Evolutionary conservation across 805 yeast genomes (phyloP).

Genomic region (Suhomyces sp.): DNA sequence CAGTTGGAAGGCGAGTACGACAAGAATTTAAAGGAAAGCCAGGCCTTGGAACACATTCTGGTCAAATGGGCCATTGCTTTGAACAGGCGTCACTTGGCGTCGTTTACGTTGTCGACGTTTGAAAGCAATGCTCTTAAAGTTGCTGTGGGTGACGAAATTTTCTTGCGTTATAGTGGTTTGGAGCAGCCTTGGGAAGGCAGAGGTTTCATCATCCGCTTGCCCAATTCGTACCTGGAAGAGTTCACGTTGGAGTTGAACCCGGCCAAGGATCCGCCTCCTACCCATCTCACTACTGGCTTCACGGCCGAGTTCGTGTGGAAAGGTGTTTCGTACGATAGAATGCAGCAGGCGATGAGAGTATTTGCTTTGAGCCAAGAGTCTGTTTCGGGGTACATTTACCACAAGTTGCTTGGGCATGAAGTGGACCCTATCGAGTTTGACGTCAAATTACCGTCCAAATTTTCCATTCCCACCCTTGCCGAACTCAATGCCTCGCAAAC

Average conservation of each 20-base stretch:
- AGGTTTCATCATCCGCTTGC: slow-evolving; percentile 72
- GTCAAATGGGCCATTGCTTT: slow-evolving; percentile 73
- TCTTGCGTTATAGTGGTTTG: slow-evolving; percentile 59
- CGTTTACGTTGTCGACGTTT: slow-evolving; percentile 64
- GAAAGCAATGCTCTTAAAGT: slow-evolving; percentile 66
- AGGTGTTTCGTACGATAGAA: slow-evolving; percentile 75
- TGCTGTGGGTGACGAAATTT: slow-evolving; percentile 82
- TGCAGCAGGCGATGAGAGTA: slow-evolving; percentile 70
- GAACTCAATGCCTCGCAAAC: slow-evolving; percentile 75
- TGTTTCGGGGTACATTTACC: slow-evolving; percentile 71
- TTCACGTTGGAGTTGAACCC: slow-evolving; percentile 67
- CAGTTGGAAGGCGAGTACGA: slow-evolving; percentile 81
- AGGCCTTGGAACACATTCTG: slow-evolving; percentile 66
- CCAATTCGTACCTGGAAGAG: slow-evolving; percentile 62
- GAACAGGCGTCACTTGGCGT: slow-evolving; percentile 63
- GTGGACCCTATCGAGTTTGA: slow-evolving; percentile 62
- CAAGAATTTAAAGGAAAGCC: slow-evolving; percentile 68
- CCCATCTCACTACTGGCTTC: slow-evolving; percentile 60
- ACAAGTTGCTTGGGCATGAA: slow-evolving; percentile 77
- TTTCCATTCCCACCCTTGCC: slow-evolving; percentile 65
- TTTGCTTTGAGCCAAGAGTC: slow-evolving; percentile 72
- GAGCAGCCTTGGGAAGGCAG: slow-evolving; percentile 65
- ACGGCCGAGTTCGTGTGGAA: slow-evolving; percentile 90
- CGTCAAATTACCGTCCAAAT: slow-evolving; percentile 55
- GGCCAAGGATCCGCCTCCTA: slow-evolving; percentile 39